phyloP scores from a whole-genome alignment of 192 early-diverging fungal species.

The Backusella liffmaniae region DNA sequence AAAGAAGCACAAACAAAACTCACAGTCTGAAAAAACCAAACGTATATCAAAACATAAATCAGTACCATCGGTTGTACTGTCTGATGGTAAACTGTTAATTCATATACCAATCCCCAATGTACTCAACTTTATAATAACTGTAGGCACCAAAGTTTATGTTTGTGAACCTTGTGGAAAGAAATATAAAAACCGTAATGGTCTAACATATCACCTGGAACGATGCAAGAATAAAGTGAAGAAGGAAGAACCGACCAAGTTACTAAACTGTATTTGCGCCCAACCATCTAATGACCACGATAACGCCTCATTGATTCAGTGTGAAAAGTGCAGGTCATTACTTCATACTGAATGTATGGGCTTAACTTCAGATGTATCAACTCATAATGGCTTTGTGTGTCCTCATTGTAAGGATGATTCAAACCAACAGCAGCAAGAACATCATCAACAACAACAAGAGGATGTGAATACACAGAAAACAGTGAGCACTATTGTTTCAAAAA shows the following conservation, averaged over 20 bases:
- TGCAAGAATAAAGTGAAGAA: constrained; percentile 15
- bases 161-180: constrained; percentile 64
- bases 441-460: neutral
- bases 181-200: constrained; percentile 60
- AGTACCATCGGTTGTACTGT: neutral
- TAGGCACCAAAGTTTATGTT: constrained; percentile 25
- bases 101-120: neutral
- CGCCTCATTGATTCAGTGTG: constrained; percentile 66
- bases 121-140: neutral
- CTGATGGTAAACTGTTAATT: constrained; percentile 12
- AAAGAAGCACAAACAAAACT: neutral
- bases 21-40: neutral
- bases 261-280: constrained; percentile 50
- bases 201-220: constrained; percentile 51
- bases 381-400: constrained; percentile 60
- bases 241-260: constrained; percentile 43
- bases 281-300: constrained; percentile 33
- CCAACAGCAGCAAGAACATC: neutral
- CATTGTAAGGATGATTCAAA: constrained; percentile 33
- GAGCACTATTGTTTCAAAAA: neutral
- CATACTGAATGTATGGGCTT: constrained; percentile 67
- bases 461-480: neutral
- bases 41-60: neutral
- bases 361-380: constrained; percentile 47
- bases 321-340: constrained; percentile 65